Evolutionary conservation across 78 protist genomes (phyloP), one percentile per base, ranked within the genome.

Genomic region (Guillardia theta): DNA sequence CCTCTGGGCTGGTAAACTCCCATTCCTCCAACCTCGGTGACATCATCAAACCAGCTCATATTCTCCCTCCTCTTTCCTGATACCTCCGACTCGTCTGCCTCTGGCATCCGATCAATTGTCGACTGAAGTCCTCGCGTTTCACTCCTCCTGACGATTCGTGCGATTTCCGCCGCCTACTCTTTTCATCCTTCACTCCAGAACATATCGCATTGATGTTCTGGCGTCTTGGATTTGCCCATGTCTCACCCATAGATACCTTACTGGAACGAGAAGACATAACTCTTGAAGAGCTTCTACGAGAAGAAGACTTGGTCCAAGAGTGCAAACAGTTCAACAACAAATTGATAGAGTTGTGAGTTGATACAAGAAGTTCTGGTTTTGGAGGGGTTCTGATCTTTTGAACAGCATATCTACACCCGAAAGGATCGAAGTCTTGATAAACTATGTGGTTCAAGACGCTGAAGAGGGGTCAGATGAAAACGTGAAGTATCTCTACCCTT

Each of bases 171-270:
- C n/a, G n/a, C n/a, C n/a, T n/a, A n/a, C n/a, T n/a, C n/a, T n/a
- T n/a, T n/a, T n/a, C n/a, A n/a, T n/a, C n/a, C n/a, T n/a, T n/a
- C n/a, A n/a, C n/a, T n/a, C n/a, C n/a, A n/a, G n/a, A n/a, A n/a
- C n/a, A n/a, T n/a, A n/a, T 58, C 70, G 70, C 70, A 50, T 19
- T 15, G 36, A 88, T 88, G 93, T 88, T 88, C 62, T 88, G 93
- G 93, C 93, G 93, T 0, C 62, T 88, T 18, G 93, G 93, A 8
- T 88, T 88, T 4, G 76, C 39, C 8, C 93, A 88, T 9, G 33
- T 64, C 9, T 88, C 93, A n/a, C 93, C 93, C n/a, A 46, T 88
- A 6, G 93, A 88, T 36, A 5, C 62, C 3, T 10, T 88, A 6
- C 54, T 88, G 30, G 93, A 88, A 27, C 6, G 30, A 30, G 93